phyloP scores from a whole-genome alignment of 1,284 basidiomycete species.

The Blastosporella zonata region DNA sequence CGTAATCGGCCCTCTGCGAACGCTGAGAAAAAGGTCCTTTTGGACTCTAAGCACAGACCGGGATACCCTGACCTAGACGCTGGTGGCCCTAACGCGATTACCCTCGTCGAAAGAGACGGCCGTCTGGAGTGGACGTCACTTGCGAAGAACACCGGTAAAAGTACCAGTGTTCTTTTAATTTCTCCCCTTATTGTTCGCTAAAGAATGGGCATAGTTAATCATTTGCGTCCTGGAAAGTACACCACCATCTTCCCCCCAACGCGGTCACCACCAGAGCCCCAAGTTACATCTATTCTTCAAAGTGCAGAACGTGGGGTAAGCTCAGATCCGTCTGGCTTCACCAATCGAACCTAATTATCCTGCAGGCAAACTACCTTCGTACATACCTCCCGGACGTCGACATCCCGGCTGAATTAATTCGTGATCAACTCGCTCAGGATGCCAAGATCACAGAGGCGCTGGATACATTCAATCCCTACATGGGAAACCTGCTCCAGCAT shows the following conservation, averaged over 20 bases:
- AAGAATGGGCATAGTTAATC: conserved; percentile 5
- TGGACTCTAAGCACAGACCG: conserved; percentile 20
- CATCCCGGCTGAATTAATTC: conserved; percentile 58
- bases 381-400: conserved; percentile 71
- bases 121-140: conserved; percentile 54
- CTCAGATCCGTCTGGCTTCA: not conserved
- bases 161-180: conserved; percentile 1
- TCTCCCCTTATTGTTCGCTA: not conserved
- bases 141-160: conserved; percentile 25
- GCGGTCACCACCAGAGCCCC: conserved; percentile 33
- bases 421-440: conserved; percentile 50
- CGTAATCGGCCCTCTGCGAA: conserved; percentile 22
- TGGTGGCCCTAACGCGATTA: conserved; percentile 51
- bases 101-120: conserved; percentile 42
- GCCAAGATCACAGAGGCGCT: conserved; percentile 32
- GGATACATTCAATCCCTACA: conserved; percentile 50
- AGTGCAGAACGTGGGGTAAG: conserved; percentile 64
- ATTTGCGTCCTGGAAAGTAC: conserved; percentile 27
- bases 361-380: conserved; percentile 64
- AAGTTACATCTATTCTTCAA: conserved; percentile 36
- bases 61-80: conserved; percentile 51
- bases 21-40: conserved; percentile 25
- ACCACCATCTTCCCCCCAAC: conserved; percentile 56
- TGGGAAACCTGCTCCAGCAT: conserved; percentile 49
- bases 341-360: conserved; percentile 1